Percentiles rank a stretch among this genome's conserved stretches.
Conservation (phyloP, 2,329 filamentous ascomycete genomes). For the Aspergillus oerlinghausenensis region DNA sequence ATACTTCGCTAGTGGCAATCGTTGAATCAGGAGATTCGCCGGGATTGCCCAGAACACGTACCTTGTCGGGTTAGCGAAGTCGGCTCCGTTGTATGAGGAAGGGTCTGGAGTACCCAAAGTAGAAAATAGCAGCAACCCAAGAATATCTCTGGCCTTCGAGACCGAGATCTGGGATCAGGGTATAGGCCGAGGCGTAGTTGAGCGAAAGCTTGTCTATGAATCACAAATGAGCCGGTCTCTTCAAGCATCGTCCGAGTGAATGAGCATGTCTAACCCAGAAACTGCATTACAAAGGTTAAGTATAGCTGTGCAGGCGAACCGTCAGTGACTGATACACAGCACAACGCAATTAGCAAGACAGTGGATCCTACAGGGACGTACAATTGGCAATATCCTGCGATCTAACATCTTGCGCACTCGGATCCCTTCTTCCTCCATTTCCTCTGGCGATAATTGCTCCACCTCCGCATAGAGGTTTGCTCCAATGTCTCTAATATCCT, state of each 20-base stretch:
- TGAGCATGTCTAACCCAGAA: constrained; percentile 29
- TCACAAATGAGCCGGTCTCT: not conserved
- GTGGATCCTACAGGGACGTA: constrained; percentile 16
- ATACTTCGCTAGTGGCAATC: constrained; percentile 40
- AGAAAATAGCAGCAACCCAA: constrained; percentile 43
- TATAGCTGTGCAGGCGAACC: constrained; percentile 23
- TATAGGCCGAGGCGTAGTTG: constrained; percentile 39
- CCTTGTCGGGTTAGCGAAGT: not conserved
- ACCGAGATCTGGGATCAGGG: constrained; percentile 38
- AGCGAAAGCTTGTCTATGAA: constrained; percentile 25
- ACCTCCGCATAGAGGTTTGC: constrained; percentile 45
- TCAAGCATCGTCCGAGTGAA: not conserved
- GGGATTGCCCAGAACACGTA: constrained; percentile 33
- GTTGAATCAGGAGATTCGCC: constrained; percentile 40
- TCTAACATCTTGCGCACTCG: constrained; percentile 43
- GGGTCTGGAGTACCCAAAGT: constrained; percentile 39
- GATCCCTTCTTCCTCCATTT: constrained; percentile 41
- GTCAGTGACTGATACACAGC: constrained; percentile 5
- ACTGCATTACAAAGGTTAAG: constrained; percentile 45
- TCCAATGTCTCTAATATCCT: constrained; percentile 37
- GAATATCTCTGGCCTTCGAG: constrained; percentile 42
- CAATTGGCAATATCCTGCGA: constrained; percentile 46
- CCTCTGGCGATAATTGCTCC: constrained; percentile 40
- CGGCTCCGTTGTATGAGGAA: not conserved
- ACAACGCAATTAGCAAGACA: not conserved